These are phyloP conservation scores for Daldinia eschscholtzii DNA, from an alignment of 2,329 filamentous ascomycete species.

Conservation along the genomic window DNA sequence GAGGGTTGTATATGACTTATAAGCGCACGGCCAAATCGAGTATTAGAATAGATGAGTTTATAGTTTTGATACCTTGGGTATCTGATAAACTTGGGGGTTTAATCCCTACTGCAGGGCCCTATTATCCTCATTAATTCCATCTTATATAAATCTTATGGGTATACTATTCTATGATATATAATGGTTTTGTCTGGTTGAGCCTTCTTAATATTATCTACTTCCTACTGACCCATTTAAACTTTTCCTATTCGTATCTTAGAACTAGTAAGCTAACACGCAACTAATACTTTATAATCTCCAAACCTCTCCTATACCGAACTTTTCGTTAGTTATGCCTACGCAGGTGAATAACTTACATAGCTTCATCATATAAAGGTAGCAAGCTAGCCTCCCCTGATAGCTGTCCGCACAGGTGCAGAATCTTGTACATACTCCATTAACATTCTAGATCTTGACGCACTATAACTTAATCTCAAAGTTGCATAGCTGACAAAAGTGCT, in stretches of 20 bases:
- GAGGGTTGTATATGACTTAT: neutral
- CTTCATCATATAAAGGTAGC: neutral
- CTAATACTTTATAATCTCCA: neutral
- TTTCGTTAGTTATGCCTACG: neutral
- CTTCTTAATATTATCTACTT: neutral
- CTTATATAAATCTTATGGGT: no score
- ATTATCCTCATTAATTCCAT: no score
- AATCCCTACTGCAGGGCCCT: no score
- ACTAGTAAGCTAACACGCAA: neutral
- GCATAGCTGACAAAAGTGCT: neutral
- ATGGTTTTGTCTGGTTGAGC: no score
- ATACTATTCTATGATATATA: no score
- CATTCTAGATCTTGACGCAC: neutral
- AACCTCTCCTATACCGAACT: neutral
- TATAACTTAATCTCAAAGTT: neutral
- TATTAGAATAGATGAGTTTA: neutral
- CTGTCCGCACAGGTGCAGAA: neutral
- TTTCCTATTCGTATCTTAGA: neutral
- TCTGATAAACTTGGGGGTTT: no score
- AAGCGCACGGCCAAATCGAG: no score
- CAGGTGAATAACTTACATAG: no score
- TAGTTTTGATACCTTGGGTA: no score
- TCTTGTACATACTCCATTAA: neutral
- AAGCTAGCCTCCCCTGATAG: neutral
- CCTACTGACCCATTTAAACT: neutral